Percentiles rank a stretch among this genome's conserved stretches.
These are phyloP conservation scores for Dryas alaskensis DNA, from an alignment of 306 rosid species.

Conservation along the genomic window DNA sequence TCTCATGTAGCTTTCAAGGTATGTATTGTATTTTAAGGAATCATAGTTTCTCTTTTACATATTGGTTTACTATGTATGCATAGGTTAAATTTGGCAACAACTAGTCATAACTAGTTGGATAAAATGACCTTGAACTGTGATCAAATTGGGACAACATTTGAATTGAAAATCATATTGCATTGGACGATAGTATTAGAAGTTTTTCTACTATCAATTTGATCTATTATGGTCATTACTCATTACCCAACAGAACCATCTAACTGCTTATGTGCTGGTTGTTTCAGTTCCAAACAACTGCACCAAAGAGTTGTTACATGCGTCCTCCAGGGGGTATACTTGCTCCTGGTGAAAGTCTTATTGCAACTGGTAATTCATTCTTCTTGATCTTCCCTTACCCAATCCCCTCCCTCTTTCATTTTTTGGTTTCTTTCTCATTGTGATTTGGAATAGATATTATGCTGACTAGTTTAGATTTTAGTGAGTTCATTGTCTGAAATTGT, in stretches of 20 bases:
- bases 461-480: conserved; percentile 5
- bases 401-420: background rate
- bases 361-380: conserved; percentile 59
- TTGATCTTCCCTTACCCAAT: conserved; percentile 3
- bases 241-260: conserved; percentile 16
- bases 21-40: conserved; percentile 16
- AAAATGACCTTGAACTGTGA: background rate
- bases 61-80: too few relatives aligned
- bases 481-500: conserved; percentile 24
- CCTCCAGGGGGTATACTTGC: conserved; percentile 89
- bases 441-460: background rate
- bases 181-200: background rate
- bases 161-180: background rate
- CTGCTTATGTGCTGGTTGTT: conserved; percentile 30
- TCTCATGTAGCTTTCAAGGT: conserved; percentile 88
- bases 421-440: conserved; percentile 1
- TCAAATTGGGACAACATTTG: background rate
- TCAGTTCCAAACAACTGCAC: conserved; percentile 94
- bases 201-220: background rate
- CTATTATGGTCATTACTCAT: background rate
- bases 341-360: conserved; percentile 75
- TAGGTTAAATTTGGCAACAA: background rate
- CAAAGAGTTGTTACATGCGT: conserved; percentile 94
- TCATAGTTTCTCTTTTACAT: conserved; percentile 3
- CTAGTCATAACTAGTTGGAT: conserved; percentile 5